phyloP scores from a whole-genome alignment of 2,329 filamentous ascomycete genomes.

The Gliomastix tumulicola region DNA sequence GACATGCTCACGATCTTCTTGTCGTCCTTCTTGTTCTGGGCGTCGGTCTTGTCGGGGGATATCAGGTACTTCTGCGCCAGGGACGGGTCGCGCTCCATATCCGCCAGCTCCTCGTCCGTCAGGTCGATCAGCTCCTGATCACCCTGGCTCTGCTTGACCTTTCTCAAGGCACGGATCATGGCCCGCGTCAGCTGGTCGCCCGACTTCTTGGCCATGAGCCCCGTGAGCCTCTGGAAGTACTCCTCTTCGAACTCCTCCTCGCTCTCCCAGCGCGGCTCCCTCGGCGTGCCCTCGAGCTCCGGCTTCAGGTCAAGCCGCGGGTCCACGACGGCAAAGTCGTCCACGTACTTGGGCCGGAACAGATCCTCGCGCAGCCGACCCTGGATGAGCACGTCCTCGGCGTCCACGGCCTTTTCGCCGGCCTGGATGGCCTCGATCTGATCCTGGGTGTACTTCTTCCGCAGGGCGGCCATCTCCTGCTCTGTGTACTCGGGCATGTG shows the following conservation, averaged over 20 bases:
- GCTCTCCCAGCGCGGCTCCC: conserved; percentile 50
- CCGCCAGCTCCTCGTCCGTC: conserved; percentile 38
- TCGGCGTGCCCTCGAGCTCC: conserved; percentile 38
- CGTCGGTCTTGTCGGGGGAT: conserved; percentile 11
- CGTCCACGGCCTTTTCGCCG: conserved; percentile 69
- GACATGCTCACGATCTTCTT: conserved; percentile 6
- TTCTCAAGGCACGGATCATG: conserved; percentile 32
- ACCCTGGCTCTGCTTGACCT: conserved; percentile 28
- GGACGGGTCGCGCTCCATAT: conserved; percentile 30
- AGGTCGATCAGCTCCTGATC: conserved; percentile 39
- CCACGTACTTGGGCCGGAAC: conserved; percentile 67
- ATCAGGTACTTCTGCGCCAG: conserved; percentile 28
- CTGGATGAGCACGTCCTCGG: conserved; percentile 67
- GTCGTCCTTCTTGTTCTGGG: conserved; percentile 1
- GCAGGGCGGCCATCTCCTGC: conserved; percentile 56
- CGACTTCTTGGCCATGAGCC: conserved; percentile 33
- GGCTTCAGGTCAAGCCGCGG: conserved; percentile 69
- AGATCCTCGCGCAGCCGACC: conserved; percentile 65
- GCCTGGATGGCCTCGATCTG: conserved; percentile 78
- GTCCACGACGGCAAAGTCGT: conserved; percentile 73
- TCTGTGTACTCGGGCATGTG: conserved; percentile 58
- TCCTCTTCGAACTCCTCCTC: conserved; percentile 49
- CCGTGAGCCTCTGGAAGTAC: conserved; percentile 40
- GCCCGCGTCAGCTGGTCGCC: conserved; percentile 32
- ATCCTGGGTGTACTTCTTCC: conserved; percentile 65